phyloP scores from a whole-genome alignment of 495 filamentous ascomycete genomes.

The Talaromyces nanjingensis region DNA sequence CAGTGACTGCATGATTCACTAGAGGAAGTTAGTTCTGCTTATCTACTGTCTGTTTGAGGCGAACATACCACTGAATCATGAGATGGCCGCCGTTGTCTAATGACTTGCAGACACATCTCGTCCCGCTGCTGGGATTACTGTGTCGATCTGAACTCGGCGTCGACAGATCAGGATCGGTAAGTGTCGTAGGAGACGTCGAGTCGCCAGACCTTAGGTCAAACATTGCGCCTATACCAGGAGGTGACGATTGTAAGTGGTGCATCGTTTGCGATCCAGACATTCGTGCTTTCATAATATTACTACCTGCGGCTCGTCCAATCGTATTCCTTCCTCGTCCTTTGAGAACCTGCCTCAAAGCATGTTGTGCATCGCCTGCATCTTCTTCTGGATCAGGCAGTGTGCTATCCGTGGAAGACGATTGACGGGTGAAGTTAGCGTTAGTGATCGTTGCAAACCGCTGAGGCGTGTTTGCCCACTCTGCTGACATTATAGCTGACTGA shows the following conservation, averaged over 20 bases:
- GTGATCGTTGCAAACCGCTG: conserved; percentile 29
- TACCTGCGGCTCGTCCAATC: conserved; percentile 24
- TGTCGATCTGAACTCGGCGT: conserved; percentile 58
- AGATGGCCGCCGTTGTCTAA: conserved; percentile 58
- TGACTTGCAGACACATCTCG: conserved; percentile 69
- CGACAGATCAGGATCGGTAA: conserved; percentile 58
- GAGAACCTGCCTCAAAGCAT: conserved; percentile 67
- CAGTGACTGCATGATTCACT: conserved; percentile 85
- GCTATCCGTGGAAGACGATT: conserved; percentile 42
- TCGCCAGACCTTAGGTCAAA: conserved; percentile 32
- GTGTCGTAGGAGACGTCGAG: conserved; percentile 55
- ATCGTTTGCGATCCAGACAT: conserved; percentile 28
- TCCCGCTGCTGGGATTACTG: conserved; percentile 48
- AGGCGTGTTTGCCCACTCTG: conserved; percentile 31
- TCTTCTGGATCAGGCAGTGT: conserved; percentile 45
- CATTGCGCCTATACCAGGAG: conserved; percentile 34
- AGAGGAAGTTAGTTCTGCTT: not conserved
- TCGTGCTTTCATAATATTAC: conserved; percentile 22
- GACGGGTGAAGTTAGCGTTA: conserved; percentile 29
- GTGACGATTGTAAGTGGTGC: conserved; percentile 36
- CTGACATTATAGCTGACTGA: conserved; percentile 13
- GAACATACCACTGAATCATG: conserved; percentile 91
- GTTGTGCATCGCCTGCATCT: conserved; percentile 46
- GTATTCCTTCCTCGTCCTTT: conserved; percentile 52
- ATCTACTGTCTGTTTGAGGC: too few relatives aligned